Evolutionary conservation across 2,329 filamentous ascomycete species (phyloP).

Genomic region (Aspergillus vadensis): DNA sequence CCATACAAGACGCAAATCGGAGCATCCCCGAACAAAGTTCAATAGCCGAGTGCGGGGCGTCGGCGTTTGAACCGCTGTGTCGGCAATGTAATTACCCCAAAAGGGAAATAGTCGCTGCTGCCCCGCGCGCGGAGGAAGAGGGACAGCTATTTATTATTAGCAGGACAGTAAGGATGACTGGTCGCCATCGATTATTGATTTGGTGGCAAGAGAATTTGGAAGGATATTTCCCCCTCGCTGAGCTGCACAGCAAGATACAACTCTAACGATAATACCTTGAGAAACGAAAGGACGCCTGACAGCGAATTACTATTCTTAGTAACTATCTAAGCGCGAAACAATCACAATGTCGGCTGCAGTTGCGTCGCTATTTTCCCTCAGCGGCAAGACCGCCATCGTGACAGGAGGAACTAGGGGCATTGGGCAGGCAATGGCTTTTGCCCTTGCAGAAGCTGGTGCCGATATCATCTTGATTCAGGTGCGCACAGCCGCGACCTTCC

Average conservation of each 20-base stretch:
- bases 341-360: conserved; percentile 32
- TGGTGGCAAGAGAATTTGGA: background rate
- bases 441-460: conserved; percentile 51
- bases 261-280: background rate
- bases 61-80: background rate
- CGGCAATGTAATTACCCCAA: conserved; percentile 1
- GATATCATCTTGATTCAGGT: conserved; percentile 49
- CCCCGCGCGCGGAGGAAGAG: background rate
- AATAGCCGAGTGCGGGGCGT: conserved; percentile 1
- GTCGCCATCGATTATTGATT: background rate
- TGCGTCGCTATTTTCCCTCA: conserved; percentile 41
- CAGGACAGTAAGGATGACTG: background rate
- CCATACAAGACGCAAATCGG: background rate
- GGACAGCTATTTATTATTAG: background rate
- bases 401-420: conserved; percentile 53
- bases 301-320: background rate
- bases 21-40: background rate
- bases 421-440: conserved; percentile 50
- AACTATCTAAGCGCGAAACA: conserved; percentile 1
- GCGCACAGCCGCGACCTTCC: conserved; percentile 4
- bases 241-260: background rate
- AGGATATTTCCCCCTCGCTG: background rate
- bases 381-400: conserved; percentile 47
- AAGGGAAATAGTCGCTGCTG: background rate
- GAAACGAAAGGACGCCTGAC: background rate